These are phyloP conservation scores for Amesomyces nigricolor DNA, from an alignment of 2,329 filamentous ascomycete genomes.

Conservation along the genomic window DNA sequence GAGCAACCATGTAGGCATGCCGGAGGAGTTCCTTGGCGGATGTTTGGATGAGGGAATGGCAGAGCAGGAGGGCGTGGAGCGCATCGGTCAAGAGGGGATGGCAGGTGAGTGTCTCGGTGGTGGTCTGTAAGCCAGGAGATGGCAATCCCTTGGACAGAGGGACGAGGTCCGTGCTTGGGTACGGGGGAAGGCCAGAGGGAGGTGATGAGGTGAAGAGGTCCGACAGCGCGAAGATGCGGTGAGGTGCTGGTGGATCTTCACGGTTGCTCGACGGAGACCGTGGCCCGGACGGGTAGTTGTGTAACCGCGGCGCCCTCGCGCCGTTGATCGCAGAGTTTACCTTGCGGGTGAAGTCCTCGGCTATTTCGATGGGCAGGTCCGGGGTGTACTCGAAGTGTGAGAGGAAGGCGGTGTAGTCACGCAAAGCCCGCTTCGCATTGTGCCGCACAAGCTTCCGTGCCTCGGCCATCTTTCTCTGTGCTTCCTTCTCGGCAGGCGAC, in stretches of 20 bases:
- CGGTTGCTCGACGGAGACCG: conserved; percentile 15
- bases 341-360: conserved; percentile 51
- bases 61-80: conserved; percentile 70
- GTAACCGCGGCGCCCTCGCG: conserved; percentile 37
- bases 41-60: conserved; percentile 74
- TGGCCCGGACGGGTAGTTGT: conserved; percentile 22
- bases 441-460: conserved; percentile 64
- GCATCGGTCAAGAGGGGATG: conserved; percentile 76
- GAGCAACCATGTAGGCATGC: conserved; percentile 76
- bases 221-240: conserved; percentile 44
- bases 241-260: conserved; percentile 22
- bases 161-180: conserved; percentile 46
- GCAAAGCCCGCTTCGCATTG: conserved; percentile 68
- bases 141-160: conserved; percentile 24
- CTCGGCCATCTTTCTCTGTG: conserved; percentile 45
- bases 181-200: conserved; percentile 61
- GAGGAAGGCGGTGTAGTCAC: conserved; percentile 69
- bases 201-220: conserved; percentile 66
- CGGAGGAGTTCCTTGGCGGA: conserved; percentile 70
- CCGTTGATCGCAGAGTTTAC: conserved; percentile 52
- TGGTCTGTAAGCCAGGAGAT: conserved; percentile 31
- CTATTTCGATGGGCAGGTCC: conserved; percentile 55
- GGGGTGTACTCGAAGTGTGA: conserved; percentile 74
- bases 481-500: conserved; percentile 42
- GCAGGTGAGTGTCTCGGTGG: conserved; percentile 63